Percentiles rank a stretch among this genome's conserved stretches.
These are phyloP conservation scores for Anaeromyces robustus DNA, from an alignment of 192 early-diverging fungal genomes.

Conservation along the genomic window DNA sequence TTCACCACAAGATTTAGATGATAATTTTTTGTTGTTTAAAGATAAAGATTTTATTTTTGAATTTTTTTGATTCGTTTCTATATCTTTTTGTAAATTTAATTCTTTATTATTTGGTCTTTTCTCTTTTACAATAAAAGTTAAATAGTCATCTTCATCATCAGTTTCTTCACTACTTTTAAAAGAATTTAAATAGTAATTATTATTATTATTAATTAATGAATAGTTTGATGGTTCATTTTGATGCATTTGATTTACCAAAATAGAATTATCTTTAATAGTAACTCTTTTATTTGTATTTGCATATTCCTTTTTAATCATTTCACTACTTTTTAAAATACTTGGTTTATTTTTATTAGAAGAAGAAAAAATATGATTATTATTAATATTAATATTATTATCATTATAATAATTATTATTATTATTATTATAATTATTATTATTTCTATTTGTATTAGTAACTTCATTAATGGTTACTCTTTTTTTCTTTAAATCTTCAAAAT, in stretches of 20 bases:
- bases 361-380: too few relatives aligned
- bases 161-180: not conserved
- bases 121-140: not conserved
- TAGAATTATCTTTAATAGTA: not conserved
- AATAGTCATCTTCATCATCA: not conserved
- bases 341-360: too few relatives aligned
- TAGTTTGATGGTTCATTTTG: not conserved
- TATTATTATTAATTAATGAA: too few relatives aligned
- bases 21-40: not conserved
- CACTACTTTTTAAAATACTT: not conserved
- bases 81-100: not conserved
- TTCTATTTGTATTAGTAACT: not conserved
- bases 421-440: too few relatives aligned
- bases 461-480: not conserved
- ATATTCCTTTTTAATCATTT: not conserved
- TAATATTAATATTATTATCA: not conserved
- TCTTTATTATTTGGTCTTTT: not conserved
- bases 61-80: not conserved
- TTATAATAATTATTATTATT: not conserved
- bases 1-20: too few relatives aligned
- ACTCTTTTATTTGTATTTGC: not conserved
- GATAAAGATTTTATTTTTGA: not conserved
- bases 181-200: not conserved
- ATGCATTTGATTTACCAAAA: too few relatives aligned
- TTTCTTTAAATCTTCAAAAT: not conserved